A percentile compares a stretch with the other conserved stretches of the same genome.
phyloP scores from a whole-genome alignment of 2,329 filamentous ascomycete genomes.

The Fusarium praegraminearum region DNA sequence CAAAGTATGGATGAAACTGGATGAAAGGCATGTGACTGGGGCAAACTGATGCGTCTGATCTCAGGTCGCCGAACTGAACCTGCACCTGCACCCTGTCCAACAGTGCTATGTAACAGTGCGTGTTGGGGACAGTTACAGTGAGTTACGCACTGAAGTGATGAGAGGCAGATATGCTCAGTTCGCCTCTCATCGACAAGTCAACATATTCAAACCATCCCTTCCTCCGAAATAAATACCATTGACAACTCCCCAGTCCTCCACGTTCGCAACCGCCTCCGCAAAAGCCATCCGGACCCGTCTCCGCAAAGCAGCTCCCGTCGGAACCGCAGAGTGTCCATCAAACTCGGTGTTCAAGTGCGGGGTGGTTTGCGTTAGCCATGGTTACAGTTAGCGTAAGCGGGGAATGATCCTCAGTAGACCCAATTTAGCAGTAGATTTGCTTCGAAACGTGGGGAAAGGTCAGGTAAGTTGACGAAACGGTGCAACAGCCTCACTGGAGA shows the following conservation, averaged over 20 bases:
- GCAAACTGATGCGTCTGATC: not conserved
- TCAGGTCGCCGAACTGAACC: too few species aligned
- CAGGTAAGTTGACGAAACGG: not conserved
- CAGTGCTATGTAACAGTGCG: not conserved
- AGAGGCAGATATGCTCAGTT: not conserved
- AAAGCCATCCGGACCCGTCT: conserved; percentile 1
- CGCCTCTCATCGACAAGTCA: not conserved
- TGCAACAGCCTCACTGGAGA: not conserved
- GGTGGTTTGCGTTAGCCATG: conserved; percentile 1
- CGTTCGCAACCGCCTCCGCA: conserved; percentile 10
- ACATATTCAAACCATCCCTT: not conserved
- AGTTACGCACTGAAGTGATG: not conserved
- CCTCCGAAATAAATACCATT: not conserved
- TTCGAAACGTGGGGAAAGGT: conserved; percentile 9
- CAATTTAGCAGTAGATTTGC: not conserved
- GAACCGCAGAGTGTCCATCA: conserved; percentile 14
- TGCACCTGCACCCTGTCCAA: not conserved
- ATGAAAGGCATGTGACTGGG: not conserved
- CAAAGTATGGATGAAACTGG: too few species aligned
- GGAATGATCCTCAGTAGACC: conserved; percentile 8
- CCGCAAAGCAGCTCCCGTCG: conserved; percentile 7
- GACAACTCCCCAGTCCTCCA: not conserved
- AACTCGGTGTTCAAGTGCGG: not conserved
- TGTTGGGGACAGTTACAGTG: not conserved
- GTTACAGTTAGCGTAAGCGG: conserved; percentile 1